Evolutionary conservation across 2,329 filamentous ascomycete genomes (phyloP).

Genomic region (Fusarium pilosicola): DNA sequence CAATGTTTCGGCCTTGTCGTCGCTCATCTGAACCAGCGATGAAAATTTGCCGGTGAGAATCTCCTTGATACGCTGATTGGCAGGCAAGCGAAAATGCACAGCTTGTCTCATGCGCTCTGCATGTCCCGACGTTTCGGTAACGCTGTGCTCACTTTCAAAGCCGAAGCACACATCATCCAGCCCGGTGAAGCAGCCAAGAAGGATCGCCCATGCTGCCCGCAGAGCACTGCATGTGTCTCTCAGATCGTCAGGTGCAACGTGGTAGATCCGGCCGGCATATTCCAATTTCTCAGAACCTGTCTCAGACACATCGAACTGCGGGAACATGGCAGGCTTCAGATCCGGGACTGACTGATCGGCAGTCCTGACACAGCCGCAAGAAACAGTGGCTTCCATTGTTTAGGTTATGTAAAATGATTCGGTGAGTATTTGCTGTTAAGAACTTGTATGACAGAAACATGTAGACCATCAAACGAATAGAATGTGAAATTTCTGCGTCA

Average conservation of each 20-base stretch:
- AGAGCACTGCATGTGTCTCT: constrained; percentile 15
- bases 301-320: constrained; percentile 32
- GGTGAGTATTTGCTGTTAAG: background rate
- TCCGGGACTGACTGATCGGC: constrained; percentile 7
- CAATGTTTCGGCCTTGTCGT: constrained; percentile 41
- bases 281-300: background rate
- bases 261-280: background rate
- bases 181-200: constrained; percentile 37
- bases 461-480: background rate
- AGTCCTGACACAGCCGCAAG: constrained; percentile 14
- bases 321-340: constrained; percentile 34
- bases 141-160: constrained; percentile 16
- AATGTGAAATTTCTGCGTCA: background rate
- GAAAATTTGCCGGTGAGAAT: background rate
- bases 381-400: constrained; percentile 12
- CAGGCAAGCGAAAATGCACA: background rate
- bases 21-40: background rate
- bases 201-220: constrained; percentile 24
- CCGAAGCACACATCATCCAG: constrained; percentile 35
- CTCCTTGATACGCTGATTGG: constrained; percentile 1
- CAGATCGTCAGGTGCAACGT: background rate
- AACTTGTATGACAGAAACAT: background rate
- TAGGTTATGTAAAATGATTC: background rate
- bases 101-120: background rate
- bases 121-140: background rate